Conservation (phyloP, 169 alveolate species). For the Plasmodium adleri region DNA sequence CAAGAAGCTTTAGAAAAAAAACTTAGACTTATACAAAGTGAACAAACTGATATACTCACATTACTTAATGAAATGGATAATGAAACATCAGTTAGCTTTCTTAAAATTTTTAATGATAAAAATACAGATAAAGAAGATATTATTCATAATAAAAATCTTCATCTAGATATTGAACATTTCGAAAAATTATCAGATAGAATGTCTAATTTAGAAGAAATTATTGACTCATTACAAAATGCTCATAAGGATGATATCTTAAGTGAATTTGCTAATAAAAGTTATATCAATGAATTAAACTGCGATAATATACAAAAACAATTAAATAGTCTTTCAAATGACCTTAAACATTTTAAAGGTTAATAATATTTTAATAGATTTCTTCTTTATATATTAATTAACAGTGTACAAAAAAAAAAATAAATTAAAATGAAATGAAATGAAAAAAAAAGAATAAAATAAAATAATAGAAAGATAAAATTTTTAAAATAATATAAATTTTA, state of each 20-base stretch:
- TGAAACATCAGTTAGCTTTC: conserved; percentile 67
- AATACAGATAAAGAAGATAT: conserved; percentile 53
- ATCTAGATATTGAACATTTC: conserved; percentile 58
- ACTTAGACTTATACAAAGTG: conserved; percentile 74
- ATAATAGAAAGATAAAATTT: not conserved
- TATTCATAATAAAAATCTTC: conserved; percentile 61
- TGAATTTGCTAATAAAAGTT: conserved; percentile 45
- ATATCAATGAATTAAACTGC: conserved; percentile 52
- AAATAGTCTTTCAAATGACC: conserved; percentile 27
- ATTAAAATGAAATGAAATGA: not conserved
- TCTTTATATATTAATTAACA: no score
- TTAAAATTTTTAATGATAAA: conserved; percentile 61
- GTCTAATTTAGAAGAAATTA: conserved; percentile 45
- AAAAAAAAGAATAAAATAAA: not conserved
- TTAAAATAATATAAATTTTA: not conserved
- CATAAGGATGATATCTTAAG: conserved; percentile 42
- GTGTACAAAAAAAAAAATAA: conserved; percentile 4
- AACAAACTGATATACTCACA: conserved; percentile 64
- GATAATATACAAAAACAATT: conserved; percentile 59
- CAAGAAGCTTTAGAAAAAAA: conserved; percentile 73
- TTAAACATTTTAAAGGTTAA: not conserved
- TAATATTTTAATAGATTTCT: no score
- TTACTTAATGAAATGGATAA: conserved; percentile 69
- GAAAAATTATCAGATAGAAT: conserved; percentile 61
- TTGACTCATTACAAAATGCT: conserved; percentile 40